A percentile compares a stretch with the other conserved stretches of the same genome.
These are phyloP conservation scores for Fremontodendron californicum DNA, from an alignment of 345 rosid genomes.

Conservation along the genomic window DNA sequence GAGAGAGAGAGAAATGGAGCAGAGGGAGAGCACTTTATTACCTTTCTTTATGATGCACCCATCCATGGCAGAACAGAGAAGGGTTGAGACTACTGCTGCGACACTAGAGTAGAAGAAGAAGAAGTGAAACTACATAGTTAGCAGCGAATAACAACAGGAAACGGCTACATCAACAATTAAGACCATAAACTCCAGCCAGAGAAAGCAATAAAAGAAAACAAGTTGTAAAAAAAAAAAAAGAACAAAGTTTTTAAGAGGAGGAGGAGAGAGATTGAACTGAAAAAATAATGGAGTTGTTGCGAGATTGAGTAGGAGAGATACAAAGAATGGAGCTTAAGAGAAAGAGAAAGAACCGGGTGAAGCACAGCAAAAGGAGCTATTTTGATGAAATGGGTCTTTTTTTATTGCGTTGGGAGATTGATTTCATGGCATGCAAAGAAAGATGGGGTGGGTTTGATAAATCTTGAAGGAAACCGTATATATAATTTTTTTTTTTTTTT, in stretches of 20 bases:
- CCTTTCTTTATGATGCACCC: slow-evolving; percentile 55
- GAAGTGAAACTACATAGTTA: not conserved
- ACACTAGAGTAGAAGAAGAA: slow-evolving; percentile 17
- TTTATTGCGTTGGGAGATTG: slow-evolving; percentile 21
- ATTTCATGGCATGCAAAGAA: slow-evolving; percentile 28
- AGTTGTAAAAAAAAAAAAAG: no score
- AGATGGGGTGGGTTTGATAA: no score
- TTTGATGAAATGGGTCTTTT: slow-evolving; percentile 25
- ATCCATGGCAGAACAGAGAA: slow-evolving; percentile 41
- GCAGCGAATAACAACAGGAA: not conserved
- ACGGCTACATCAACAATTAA: not conserved
- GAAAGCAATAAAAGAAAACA: not conserved
- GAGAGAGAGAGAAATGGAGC: slow-evolving; percentile 16
- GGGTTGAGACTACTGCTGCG: slow-evolving; percentile 29
- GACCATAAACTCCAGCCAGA: not conserved
- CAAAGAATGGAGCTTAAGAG: slow-evolving; percentile 28
- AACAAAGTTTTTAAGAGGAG: no score
- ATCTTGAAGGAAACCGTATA: no score
- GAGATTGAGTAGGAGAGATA: not conserved
- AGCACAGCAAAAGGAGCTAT: not conserved
- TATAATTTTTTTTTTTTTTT: no score
- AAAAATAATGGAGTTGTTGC: slow-evolving; percentile 20
- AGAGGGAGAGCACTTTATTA: slow-evolving; percentile 26
- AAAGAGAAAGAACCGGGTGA: slow-evolving; percentile 13
- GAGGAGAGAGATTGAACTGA: slow-evolving; percentile 10